A percentile compares a stretch with the other conserved stretches of the same genome.
These are phyloP conservation scores for Phytophthora vignae DNA, from an alignment of 352 stramenopile species.

Conservation along the genomic window DNA sequence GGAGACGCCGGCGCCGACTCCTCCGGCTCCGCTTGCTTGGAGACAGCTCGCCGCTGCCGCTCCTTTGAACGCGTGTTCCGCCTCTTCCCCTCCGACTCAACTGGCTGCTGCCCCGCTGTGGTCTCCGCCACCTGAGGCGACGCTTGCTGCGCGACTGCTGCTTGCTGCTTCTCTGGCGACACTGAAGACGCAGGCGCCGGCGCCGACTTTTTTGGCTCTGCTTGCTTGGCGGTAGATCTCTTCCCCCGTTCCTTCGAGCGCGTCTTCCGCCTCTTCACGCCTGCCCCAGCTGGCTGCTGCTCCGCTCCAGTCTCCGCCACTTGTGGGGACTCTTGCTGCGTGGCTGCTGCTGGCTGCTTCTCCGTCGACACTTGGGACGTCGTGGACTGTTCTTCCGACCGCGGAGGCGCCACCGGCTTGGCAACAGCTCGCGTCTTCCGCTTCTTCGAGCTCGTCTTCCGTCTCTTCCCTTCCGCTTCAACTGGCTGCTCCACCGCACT, in stretches of 20 bases:
- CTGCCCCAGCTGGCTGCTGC: not conserved
- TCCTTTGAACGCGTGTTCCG: not conserved
- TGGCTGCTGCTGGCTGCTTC: no score
- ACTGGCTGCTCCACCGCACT: no score
- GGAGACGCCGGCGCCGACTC: not conserved
- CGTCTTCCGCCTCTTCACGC: not conserved
- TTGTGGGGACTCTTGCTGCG: not conserved
- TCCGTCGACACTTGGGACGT: no score
- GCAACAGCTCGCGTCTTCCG: no score
- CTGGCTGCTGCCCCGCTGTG: not conserved
- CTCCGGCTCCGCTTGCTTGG: not conserved
- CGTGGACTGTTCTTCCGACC: no score
- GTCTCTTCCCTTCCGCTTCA: no score
- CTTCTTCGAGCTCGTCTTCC: no score
- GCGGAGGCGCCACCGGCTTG: no score
- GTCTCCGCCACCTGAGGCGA: not conserved
- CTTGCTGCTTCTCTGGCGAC: not conserved
- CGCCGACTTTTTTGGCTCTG: not conserved
- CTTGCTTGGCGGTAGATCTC: not conserved
- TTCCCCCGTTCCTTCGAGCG: constrained; percentile 1
- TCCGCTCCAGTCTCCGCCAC: not conserved
- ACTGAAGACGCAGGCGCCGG: not conserved
- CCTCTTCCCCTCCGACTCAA: not conserved
- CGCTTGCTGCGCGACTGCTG: not conserved
- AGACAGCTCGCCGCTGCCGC: not conserved